Evolutionary conservation across 1,139 yeast genomes (phyloP), one percentile per base, ranked within the genome.

Genomic region (Diutina ranongensis): DNA sequence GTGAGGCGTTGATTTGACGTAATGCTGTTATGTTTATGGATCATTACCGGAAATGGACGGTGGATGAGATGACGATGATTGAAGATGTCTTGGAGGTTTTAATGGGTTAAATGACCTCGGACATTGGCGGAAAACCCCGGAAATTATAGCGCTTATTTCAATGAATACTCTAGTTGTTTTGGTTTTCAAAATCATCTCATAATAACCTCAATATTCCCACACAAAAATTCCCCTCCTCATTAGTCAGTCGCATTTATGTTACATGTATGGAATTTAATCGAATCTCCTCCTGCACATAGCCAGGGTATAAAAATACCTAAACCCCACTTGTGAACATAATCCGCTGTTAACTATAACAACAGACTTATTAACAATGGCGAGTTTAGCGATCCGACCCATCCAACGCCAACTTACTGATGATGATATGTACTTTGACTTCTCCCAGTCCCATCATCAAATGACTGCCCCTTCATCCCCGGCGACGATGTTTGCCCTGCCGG

Each of bases 351-450:
- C 28, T 32, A 12, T 32, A 7, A 12, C 34, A n/a, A n/a, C n/a
- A n/a, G n/a, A n/a, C 34, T 31, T 9, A 7, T 31, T 31, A 31
- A 5, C 34, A 31, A 31, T 38, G 42, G 32, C 42, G 19, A 38
- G 42, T 25, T 38, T 38, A 22, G 31, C 28, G 9, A n/a, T 38
- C 3, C 32, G 25, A 4, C 42, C 42, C 8, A 5, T 15, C n/a
- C 42, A 38, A 15, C 28, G 42, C n/a, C 42, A 38, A 25, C 32
- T 25, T 3, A 25, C 28, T 15, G 42, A 38, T 7, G 42, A 38
- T 3, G 42, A 38, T 13, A n/a, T 22, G 10, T 25, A 25, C 20
- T 16, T 38, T 7, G 42, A 38, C 32, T 38, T 38, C 32, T n/a
- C 21, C 32, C 28, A 7, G 28, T 7, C 9, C 10, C 5, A 25